Conservation (phyloP, 495 filamentous ascomycete species). For the Hamigera avellanea region DNA sequence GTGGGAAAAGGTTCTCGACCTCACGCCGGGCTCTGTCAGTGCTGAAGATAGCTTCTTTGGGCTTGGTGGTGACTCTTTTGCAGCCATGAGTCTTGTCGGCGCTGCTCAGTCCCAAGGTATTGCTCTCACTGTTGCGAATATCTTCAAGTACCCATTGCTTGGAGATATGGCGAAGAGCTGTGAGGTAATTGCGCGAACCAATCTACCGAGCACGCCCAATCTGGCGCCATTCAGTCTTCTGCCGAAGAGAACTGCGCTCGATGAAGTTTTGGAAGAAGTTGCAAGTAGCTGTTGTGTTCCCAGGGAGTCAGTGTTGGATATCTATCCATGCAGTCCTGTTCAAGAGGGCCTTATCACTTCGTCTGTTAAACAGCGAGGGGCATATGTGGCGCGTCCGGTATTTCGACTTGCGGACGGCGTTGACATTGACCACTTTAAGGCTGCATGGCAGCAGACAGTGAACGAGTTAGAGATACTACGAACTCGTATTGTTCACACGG, state of each 20-base stretch:
- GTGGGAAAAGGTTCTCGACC: conserved; percentile 25
- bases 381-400: conserved; percentile 40
- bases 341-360: conserved; percentile 60
- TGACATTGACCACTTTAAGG: conserved; percentile 36
- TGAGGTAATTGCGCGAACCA: conserved; percentile 1
- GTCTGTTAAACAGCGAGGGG: conserved; percentile 39
- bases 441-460: conserved; percentile 40
- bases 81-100: conserved; percentile 43
- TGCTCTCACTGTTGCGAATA: conserved; percentile 34
- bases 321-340: conserved; percentile 59
- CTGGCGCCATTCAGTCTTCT: conserved; percentile 37
- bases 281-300: conserved; percentile 29
- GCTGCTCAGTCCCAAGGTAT: conserved; percentile 32
- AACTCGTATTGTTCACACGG: conserved; percentile 43
- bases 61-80: conserved; percentile 44
- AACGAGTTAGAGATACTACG: conserved; percentile 40
- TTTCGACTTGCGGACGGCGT: conserved; percentile 32
- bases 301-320: conserved; percentile 32
- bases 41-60: conserved; percentile 40
- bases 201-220: conserved; percentile 3
- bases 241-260: conserved; percentile 9
- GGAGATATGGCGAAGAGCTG: conserved; percentile 35
- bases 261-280: conserved; percentile 32
- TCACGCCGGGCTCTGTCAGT: conserved; percentile 27
- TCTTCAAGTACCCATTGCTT: conserved; percentile 36